phyloP scores from a whole-genome alignment of 1,284 basidiomycete species.

The Pseudozyma hubeiensis region DNA sequence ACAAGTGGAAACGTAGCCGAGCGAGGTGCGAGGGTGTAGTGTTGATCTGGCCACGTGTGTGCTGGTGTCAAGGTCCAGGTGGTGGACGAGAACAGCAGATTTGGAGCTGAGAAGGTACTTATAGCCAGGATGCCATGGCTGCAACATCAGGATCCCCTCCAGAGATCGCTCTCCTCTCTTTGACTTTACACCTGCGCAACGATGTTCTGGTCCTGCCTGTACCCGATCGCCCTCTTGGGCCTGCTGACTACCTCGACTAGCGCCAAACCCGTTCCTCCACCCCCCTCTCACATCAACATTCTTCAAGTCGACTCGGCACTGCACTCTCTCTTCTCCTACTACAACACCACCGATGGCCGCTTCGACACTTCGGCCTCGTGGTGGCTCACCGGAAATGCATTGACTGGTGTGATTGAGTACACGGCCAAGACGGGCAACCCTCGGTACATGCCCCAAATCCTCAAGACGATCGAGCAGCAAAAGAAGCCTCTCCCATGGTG shows the following conservation, averaged over 20 bases:
- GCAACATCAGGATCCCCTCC: too few relatives aligned
- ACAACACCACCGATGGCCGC: slow-evolving; percentile 22
- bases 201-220: slow-evolving; percentile 14
- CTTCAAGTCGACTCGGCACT: slow-evolving; percentile 14
- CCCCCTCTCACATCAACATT: neutral
- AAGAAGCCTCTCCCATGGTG: slow-evolving; percentile 27
- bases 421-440: slow-evolving; percentile 6
- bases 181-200: neutral
- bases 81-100: too few relatives aligned
- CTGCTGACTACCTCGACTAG: slow-evolving; percentile 1
- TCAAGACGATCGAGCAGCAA: slow-evolving; percentile 19
- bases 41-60: too few relatives aligned
- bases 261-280: slow-evolving; percentile 13
- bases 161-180: neutral
- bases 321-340: slow-evolving; percentile 15
- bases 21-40: too few relatives aligned
- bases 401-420: slow-evolving; percentile 16
- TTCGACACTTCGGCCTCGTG: slow-evolving; percentile 20
- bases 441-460: slow-evolving; percentile 13
- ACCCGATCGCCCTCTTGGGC: slow-evolving; percentile 8
- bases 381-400: slow-evolving; percentile 23
- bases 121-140: neutral
- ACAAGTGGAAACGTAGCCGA: too few relatives aligned
- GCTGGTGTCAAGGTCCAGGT: too few relatives aligned
- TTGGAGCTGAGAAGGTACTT: slow-evolving; percentile 1